Evolutionary conservation across 2,329 filamentous ascomycete species (phyloP).

Genomic region (Colletotrichum endophyticum): DNA sequence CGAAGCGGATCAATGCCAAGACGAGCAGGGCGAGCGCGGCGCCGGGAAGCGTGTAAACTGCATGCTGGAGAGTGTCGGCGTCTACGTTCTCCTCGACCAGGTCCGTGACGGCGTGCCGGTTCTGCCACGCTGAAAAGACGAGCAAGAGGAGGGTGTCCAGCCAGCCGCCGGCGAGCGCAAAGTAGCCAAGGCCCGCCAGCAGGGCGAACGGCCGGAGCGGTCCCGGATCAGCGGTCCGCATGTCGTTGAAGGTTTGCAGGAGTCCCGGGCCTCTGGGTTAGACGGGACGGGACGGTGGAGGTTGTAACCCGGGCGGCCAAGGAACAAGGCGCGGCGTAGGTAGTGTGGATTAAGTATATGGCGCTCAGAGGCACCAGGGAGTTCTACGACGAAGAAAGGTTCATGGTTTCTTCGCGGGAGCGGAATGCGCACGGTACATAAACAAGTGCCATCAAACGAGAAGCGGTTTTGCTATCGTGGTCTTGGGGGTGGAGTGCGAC

Average conservation of each 20-base stretch:
- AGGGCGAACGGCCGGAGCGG: constrained; percentile 5
- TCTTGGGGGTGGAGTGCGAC: not conserved
- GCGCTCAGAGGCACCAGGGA: not conserved
- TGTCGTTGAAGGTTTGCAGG: not conserved
- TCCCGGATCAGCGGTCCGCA: not conserved
- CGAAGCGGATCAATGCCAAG: not conserved
- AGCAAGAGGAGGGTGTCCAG: constrained; percentile 29
- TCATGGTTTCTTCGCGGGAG: not conserved
- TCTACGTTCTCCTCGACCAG: not conserved
- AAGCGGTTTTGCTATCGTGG: not conserved
- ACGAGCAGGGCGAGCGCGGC: not conserved
- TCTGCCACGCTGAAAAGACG: constrained; percentile 26
- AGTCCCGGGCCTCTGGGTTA: not conserved
- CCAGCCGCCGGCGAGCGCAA: constrained; percentile 22
- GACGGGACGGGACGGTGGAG: not conserved
- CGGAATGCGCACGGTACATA: constrained; percentile 4
- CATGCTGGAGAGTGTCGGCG: not conserved
- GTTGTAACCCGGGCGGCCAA: not conserved
- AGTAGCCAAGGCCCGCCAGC: constrained; percentile 23
- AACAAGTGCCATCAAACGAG: not conserved
- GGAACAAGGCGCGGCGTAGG: not conserved
- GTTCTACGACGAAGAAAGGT: constrained; percentile 7
- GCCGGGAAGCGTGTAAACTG: not conserved
- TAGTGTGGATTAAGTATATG: not conserved
- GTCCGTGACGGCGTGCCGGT: not conserved